phyloP scores from a whole-genome alignment of 2,329 filamentous ascomycete species.

The Epichloe bromicola region DNA sequence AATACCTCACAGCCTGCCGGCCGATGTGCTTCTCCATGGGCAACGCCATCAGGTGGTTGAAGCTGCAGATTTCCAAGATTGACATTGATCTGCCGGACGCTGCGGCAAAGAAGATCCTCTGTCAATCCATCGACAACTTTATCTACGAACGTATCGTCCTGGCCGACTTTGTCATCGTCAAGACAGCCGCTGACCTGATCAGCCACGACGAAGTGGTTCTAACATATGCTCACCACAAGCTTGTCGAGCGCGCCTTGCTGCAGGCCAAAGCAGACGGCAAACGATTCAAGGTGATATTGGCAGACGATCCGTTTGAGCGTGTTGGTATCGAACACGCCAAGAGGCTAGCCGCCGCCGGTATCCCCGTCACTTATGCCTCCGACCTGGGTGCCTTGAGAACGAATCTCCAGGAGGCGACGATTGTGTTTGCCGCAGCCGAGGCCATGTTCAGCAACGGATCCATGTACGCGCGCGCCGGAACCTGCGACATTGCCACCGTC shows the following conservation, averaged over 20 bases:
- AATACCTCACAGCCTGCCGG: slow-evolving; percentile 85
- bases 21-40: slow-evolving; percentile 95
- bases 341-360: slow-evolving; percentile 50
- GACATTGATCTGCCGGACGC: slow-evolving; percentile 75
- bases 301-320: slow-evolving; percentile 53
- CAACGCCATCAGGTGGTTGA: slow-evolving; percentile 89
- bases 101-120: slow-evolving; percentile 67
- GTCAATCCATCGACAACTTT: slow-evolving; percentile 74
- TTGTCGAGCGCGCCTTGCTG: slow-evolving; percentile 73
- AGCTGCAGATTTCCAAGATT: slow-evolving; percentile 81
- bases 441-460: slow-evolving; percentile 93
- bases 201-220: slow-evolving; percentile 68
- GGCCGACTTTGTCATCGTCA: slow-evolving; percentile 74
- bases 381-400: slow-evolving; percentile 63
- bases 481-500: slow-evolving; percentile 72
- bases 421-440: slow-evolving; percentile 81
- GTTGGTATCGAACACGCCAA: slow-evolving; percentile 50
- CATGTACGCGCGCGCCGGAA: slow-evolving; percentile 78
- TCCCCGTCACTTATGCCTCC: slow-evolving; percentile 70
- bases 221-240: slow-evolving; percentile 73
- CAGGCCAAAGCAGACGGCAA: slow-evolving; percentile 57
- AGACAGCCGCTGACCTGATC: slow-evolving; percentile 63
- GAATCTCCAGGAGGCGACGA: slow-evolving; percentile 52
- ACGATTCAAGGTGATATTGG: slow-evolving; percentile 69
- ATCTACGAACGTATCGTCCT: slow-evolving; percentile 81